These are phyloP conservation scores for Nissolia schottii DNA, from an alignment of 306 rosid genomes.

Conservation along the genomic window DNA sequence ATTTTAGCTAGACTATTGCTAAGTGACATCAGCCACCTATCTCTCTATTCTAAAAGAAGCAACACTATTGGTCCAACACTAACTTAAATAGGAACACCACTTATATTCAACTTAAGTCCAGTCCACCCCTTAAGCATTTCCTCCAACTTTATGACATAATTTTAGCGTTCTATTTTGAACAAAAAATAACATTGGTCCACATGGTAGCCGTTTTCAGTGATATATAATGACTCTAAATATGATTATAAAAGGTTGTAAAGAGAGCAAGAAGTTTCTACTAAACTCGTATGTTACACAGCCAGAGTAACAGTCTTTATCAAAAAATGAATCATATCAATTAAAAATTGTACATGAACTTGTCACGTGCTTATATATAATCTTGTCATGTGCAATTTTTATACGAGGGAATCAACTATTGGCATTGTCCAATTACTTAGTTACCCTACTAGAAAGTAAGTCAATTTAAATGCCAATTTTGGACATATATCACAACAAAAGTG, in stretches of 20 bases:
- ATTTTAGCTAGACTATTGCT: conserved; percentile 7
- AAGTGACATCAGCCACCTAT: conserved; percentile 32
- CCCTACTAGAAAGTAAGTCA: conserved; percentile 21
- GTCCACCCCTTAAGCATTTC: conserved; percentile 31
- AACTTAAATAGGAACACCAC: conserved; percentile 6
- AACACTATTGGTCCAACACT: neutral
- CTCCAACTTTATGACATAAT: conserved; percentile 20
- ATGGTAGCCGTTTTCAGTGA: neutral
- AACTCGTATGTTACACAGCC: neutral
- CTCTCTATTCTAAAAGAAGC: conserved; percentile 16
- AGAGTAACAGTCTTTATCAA: neutral
- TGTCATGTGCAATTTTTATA: no score
- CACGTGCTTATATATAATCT: no score
- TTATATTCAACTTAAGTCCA: conserved; percentile 17
- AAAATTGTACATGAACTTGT: no score
- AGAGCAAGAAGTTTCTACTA: neutral
- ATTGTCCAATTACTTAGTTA: no score
- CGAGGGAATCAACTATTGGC: no score
- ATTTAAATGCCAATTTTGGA: conserved; percentile 21
- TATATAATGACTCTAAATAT: neutral
- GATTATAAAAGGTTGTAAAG: neutral
- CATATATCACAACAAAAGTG: conserved; percentile 28
- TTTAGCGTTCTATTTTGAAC: conserved; percentile 22
- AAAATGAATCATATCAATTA: no score
- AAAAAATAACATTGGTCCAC: conserved; percentile 24